These are phyloP conservation scores for Neospora caninum DNA, from an alignment of 169 alveolate genomes.

Conservation along the genomic window DNA sequence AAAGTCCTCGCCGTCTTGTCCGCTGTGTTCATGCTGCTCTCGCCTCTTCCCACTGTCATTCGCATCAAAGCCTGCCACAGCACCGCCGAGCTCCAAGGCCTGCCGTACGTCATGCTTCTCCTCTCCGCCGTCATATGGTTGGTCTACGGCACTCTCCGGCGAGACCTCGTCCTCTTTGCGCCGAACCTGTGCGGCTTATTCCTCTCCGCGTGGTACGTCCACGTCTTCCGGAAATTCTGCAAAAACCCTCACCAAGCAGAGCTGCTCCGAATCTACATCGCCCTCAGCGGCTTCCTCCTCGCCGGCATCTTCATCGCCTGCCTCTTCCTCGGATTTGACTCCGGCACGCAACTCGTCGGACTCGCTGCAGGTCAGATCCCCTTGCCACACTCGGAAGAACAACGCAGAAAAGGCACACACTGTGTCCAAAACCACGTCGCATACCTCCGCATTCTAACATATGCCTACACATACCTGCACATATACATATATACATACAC, in stretches of 20 bases:
- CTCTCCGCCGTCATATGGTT: constrained; percentile 61
- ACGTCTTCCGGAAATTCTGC: not conserved
- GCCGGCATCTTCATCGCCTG: not conserved
- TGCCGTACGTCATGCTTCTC: constrained; percentile 48
- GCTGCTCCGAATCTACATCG: not conserved
- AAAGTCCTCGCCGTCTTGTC: constrained; percentile 71
- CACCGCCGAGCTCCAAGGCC: constrained; percentile 37
- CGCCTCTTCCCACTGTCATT: constrained; percentile 60
- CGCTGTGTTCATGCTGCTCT: constrained; percentile 62
- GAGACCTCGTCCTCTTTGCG: constrained; percentile 48
- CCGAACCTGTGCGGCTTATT: constrained; percentile 52
- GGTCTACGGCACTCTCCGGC: constrained; percentile 38
- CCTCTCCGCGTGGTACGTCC: constrained; percentile 24
- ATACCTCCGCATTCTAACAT: too few species aligned
- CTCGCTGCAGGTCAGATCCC: constrained; percentile 7
- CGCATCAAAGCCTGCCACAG: constrained; percentile 45
- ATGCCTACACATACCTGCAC: too few species aligned
- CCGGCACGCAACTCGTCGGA: constrained; percentile 10
- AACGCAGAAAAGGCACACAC: too few species aligned
- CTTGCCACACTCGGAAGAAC: too few species aligned
- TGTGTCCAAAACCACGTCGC: too few species aligned
- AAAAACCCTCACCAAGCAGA: not conserved
- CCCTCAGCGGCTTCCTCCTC: not conserved
- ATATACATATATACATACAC: too few species aligned
- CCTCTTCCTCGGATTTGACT: not conserved